Percentiles rank a stretch among this genome's conserved stretches.
Conservation (phyloP, 768 basidiomycete species). For the Podaxis pistillaris region DNA sequence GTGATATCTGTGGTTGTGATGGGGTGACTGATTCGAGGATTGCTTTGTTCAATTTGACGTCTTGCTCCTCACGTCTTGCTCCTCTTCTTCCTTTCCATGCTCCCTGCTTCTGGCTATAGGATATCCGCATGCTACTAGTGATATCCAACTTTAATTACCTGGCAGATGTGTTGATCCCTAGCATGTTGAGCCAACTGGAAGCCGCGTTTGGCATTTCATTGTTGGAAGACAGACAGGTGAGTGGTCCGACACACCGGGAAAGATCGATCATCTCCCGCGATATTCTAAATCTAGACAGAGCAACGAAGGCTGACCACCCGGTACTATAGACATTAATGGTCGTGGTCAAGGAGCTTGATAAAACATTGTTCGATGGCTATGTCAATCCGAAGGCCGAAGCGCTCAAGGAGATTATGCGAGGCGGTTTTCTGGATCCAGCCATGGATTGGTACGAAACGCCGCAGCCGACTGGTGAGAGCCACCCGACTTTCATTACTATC, state of each 20-base stretch:
- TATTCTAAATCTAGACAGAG: conserved; percentile 10
- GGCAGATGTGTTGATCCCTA: conserved; percentile 66
- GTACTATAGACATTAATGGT: conserved; percentile 61
- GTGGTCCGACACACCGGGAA: conserved; percentile 1
- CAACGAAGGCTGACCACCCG: conserved; percentile 10
- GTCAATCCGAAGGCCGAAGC: conserved; percentile 76
- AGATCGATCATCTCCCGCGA: conserved; percentile 15
- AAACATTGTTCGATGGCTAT: conserved; percentile 86
- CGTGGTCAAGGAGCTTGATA: conserved; percentile 82
- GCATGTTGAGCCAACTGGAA: conserved; percentile 79
- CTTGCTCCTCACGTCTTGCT: background rate
- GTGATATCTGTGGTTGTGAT: conserved; percentile 12
- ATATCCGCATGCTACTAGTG: conserved; percentile 82
- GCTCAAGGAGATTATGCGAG: conserved; percentile 64
- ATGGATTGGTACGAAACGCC: conserved; percentile 96
- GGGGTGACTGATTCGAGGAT: background rate
- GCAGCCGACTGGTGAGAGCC: conserved; percentile 77
- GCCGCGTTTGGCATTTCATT: conserved; percentile 70
- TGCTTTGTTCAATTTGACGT: background rate
- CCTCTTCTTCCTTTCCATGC: conserved; percentile 8
- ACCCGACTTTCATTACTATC: background rate
- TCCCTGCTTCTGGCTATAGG: conserved; percentile 42
- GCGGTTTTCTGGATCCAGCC: conserved; percentile 72
- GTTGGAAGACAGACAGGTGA: conserved; percentile 68
- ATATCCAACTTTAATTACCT: conserved; percentile 87